These are phyloP conservation scores for Brassica cretica DNA, from an alignment of 345 rosid genomes.

Conservation along the genomic window DNA sequence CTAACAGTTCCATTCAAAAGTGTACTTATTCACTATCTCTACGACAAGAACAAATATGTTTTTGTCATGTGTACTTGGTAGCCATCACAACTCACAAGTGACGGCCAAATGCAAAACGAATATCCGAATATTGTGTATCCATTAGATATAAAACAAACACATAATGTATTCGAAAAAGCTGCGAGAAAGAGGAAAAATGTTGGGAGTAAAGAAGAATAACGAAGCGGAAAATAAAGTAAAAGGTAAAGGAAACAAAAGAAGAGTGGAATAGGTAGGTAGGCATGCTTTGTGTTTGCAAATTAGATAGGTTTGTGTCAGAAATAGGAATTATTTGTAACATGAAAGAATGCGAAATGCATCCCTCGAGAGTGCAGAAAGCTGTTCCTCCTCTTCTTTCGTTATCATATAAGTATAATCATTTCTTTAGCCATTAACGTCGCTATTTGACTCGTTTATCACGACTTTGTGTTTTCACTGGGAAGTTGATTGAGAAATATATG, in stretches of 20 bases:
- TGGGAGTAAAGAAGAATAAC: slow-evolving; percentile 12
- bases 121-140: neutral
- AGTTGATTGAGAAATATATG: neutral
- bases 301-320: slow-evolving; percentile 33
- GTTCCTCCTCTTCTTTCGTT: slow-evolving; percentile 14
- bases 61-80: neutral
- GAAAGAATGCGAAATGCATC: slow-evolving; percentile 34
- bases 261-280: slow-evolving; percentile 20
- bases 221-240: slow-evolving; percentile 13
- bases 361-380: slow-evolving; percentile 30
- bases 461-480: neutral
- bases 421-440: slow-evolving; percentile 1
- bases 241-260: slow-evolving; percentile 6
- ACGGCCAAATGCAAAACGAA: slow-evolving; percentile 17
- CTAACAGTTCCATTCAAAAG: neutral
- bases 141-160: neutral
- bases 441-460: neutral
- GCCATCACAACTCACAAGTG: slow-evolving; percentile 14
- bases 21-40: neutral
- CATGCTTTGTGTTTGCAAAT: slow-evolving; percentile 34
- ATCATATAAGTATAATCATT: neutral
- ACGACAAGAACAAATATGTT: slow-evolving; percentile 1
- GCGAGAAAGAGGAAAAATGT: slow-evolving; percentile 27
- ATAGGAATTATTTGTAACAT: slow-evolving; percentile 14
- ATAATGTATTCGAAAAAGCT: slow-evolving; percentile 18